Percentiles rank a stretch among this genome's conserved stretches.
phyloP scores from a whole-genome alignment of 2,329 filamentous ascomycete species.

The Trichoderma asperellum region DNA sequence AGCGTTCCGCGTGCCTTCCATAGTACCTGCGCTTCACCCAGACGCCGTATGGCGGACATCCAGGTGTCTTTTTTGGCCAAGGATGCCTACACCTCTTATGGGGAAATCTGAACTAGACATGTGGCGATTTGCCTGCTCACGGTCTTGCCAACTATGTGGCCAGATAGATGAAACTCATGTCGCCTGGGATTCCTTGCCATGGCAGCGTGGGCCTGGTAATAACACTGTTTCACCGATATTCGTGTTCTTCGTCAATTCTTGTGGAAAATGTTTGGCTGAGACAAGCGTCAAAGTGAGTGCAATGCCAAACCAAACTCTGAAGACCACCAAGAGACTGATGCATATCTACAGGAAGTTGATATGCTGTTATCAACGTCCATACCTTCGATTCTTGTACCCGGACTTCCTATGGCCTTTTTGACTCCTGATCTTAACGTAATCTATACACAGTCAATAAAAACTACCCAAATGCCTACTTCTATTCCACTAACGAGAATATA shows the following conservation, averaged over 20 bases:
- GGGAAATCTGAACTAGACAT: constrained; percentile 72
- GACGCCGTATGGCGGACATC: constrained; percentile 73
- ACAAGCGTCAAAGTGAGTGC: constrained; percentile 66
- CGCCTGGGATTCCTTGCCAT: constrained; percentile 46
- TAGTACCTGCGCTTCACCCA: constrained; percentile 51
- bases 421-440: constrained; percentile 65
- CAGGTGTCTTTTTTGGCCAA: constrained; percentile 65
- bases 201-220: constrained; percentile 64
- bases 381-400: constrained; percentile 65
- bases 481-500: constrained; percentile 68
- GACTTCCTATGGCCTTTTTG: constrained; percentile 70
- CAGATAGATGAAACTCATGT: constrained; percentile 41
- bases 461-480: constrained; percentile 50
- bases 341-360: constrained; percentile 65
- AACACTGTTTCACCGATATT: constrained; percentile 68
- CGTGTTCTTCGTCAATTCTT: constrained; percentile 70
- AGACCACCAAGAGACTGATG: constrained; percentile 30
- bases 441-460: constrained; percentile 58
- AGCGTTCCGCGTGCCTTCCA: constrained; percentile 34
- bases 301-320: constrained; percentile 20
- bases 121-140: constrained; percentile 70
- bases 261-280: constrained; percentile 65
- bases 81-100: constrained; percentile 69
- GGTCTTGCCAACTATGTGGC: constrained; percentile 69
- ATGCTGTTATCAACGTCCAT: constrained; percentile 65